A percentile compares a stretch with the other conserved stretches of the same genome.
Conservation (phyloP, 2,329 filamentous ascomycete genomes). For the Falciphora oryzae region DNA sequence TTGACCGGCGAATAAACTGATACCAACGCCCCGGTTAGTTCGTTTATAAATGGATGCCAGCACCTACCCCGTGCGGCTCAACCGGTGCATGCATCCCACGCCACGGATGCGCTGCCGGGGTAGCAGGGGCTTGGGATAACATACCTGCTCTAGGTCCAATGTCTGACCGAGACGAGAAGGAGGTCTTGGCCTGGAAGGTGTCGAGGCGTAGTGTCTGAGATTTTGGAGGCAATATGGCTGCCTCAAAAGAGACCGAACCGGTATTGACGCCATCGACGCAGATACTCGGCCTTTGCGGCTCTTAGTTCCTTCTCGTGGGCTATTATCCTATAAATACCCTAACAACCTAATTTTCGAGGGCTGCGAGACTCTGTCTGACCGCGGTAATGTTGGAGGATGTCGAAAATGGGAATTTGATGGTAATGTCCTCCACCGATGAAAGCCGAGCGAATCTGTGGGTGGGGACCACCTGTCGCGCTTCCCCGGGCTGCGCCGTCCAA, state of each 20-base stretch:
- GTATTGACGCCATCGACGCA: not conserved
- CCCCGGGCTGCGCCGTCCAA: too few relatives aligned
- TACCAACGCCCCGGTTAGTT: not conserved
- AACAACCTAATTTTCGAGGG: too few relatives aligned
- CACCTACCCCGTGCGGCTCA: not conserved
- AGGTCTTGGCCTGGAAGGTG: slow-evolving; percentile 1
- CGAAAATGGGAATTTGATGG: not conserved
- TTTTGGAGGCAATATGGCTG: slow-evolving; percentile 6
- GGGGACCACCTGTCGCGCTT: not conserved
- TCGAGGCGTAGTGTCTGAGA: slow-evolving; percentile 1
- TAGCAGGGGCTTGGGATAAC: slow-evolving; percentile 16
- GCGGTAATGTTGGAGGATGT: not conserved
- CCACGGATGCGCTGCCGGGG: too few relatives aligned
- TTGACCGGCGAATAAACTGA: slow-evolving; percentile 54
- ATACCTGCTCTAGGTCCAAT: slow-evolving; percentile 55
- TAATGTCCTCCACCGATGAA: too few relatives aligned
- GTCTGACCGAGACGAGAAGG: slow-evolving; percentile 33
- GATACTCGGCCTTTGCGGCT: not conserved
- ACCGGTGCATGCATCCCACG: not conserved
- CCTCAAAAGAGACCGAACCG: not conserved
- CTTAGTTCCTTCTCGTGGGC: not conserved
- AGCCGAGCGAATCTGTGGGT: not conserved
- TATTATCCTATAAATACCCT: too few relatives aligned
- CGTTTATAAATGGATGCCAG: not conserved
- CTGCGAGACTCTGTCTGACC: too few relatives aligned